Percentiles rank a stretch among this genome's conserved stretches.
phyloP scores from a whole-genome alignment of 78 protist genomes.

The Pigoraptor vietnamica region DNA sequence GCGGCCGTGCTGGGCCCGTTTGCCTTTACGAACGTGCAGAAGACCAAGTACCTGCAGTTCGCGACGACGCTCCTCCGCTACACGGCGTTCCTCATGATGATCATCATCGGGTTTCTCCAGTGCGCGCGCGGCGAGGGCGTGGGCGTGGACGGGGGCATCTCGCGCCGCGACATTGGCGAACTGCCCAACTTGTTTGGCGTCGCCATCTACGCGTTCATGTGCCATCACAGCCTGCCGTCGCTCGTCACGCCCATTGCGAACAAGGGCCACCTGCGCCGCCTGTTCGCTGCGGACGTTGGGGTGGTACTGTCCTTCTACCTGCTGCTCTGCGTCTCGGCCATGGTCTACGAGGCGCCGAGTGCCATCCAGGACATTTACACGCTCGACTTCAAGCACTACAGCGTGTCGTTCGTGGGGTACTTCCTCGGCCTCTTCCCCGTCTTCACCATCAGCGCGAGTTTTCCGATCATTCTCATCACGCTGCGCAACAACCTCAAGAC shows the following conservation, averaged over 20 bases:
- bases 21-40: constrained; percentile 10
- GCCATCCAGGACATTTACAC: constrained; percentile 26
- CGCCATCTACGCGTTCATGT: constrained; percentile 40
- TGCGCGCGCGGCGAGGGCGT: too few relatives aligned
- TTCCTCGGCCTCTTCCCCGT: constrained; percentile 31
- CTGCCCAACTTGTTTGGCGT: constrained; percentile 33
- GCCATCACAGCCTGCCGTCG: constrained; percentile 37
- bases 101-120: constrained; percentile 12
- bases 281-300: constrained; percentile 7
- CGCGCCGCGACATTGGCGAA: not conserved
- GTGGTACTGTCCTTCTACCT: constrained; percentile 9
- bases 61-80: constrained; percentile 17
- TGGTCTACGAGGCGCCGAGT: not conserved
- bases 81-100: constrained; percentile 30
- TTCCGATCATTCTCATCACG: constrained; percentile 47
- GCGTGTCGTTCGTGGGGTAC: not conserved
- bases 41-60: constrained; percentile 26
- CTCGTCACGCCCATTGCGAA: constrained; percentile 17
- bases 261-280: not conserved
- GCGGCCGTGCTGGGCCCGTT: constrained; percentile 17
- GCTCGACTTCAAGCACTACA: constrained; percentile 18
- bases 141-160: too few relatives aligned
- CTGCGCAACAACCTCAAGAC: constrained; percentile 22
- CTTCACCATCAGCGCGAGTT: constrained; percentile 25
- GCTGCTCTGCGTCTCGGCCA: constrained; percentile 33